Evolutionary conservation across 2,329 filamentous ascomycete genomes (phyloP).

Genomic region (Hymenoscyphus repandus): DNA sequence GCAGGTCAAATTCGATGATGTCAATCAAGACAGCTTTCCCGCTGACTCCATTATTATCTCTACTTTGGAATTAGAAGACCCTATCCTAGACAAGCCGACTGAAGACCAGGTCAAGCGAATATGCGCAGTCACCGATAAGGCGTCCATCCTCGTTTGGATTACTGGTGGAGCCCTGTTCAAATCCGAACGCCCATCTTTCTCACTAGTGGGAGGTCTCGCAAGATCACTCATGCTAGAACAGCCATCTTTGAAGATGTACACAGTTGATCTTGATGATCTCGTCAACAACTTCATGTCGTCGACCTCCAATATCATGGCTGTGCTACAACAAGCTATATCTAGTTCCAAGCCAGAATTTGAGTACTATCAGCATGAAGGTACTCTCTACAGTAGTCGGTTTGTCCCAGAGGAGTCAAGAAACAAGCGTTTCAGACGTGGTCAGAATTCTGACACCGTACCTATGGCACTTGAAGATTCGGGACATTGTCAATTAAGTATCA

Average conservation of each 20-base stretch:
- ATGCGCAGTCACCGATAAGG: background rate
- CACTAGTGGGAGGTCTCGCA: conserved; percentile 3
- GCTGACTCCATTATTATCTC: background rate
- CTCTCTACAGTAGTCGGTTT: conserved; percentile 24
- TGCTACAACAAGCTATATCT: background rate
- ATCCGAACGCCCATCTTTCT: background rate
- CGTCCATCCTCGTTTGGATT: conserved; percentile 3
- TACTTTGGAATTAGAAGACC: background rate
- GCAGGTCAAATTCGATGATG: background rate
- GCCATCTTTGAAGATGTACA: conserved; percentile 7
- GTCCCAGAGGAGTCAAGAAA: conserved; percentile 20
- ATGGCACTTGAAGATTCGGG: background rate
- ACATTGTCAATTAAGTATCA: conserved; percentile 2
- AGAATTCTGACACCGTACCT: background rate
- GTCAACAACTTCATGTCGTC: background rate
- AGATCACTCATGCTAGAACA: conserved; percentile 9
- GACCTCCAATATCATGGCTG: background rate
- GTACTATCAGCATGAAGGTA: conserved; percentile 4
- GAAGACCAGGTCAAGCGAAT: background rate
- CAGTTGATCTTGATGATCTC: conserved; percentile 2
- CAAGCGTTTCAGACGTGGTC: conserved; percentile 3
- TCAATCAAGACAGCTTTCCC: background rate
- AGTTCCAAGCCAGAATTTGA: conserved; percentile 8
- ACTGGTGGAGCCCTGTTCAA: conserved; percentile 1
- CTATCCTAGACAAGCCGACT: background rate